A percentile compares a stretch with the other conserved stretches of the same genome.
phyloP scores from a whole-genome alignment of 169 alveolate species.

The Plasmodium gallinaceum region DNA sequence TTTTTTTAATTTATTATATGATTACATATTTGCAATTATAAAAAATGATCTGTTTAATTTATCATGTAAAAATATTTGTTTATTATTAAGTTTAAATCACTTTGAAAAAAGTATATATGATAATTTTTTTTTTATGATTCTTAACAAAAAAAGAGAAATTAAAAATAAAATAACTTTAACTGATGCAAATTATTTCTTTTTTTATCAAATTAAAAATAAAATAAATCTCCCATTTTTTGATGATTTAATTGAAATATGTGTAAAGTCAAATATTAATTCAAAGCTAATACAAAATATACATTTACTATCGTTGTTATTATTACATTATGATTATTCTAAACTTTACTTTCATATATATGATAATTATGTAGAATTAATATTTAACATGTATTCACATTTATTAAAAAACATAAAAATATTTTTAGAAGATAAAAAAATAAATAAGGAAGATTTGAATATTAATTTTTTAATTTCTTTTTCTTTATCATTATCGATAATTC shows the following conservation, averaged over 20 bases:
- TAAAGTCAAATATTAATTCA: not conserved
- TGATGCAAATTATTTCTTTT: conserved; percentile 54
- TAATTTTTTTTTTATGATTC: conserved; percentile 27
- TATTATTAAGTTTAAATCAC: conserved; percentile 42
- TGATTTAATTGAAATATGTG: not conserved
- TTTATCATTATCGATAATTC: conserved; percentile 32
- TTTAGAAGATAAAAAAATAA: conserved; percentile 8
- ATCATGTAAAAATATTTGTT: conserved; percentile 48
- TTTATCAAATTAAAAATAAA: conserved; percentile 54
- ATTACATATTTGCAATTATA: conserved; percentile 34
- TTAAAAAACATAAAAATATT: not conserved
- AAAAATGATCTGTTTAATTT: conserved; percentile 18
- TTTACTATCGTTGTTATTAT: conserved; percentile 31
- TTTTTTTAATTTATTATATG: conserved; percentile 48
- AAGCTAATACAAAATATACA: conserved; percentile 38
- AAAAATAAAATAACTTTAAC: not conserved
- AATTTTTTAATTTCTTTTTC: conserved; percentile 43
- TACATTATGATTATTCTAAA: conserved; percentile 62
- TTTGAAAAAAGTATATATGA: conserved; percentile 53
- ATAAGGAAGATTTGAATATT: conserved; percentile 8
- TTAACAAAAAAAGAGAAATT: conserved; percentile 3
- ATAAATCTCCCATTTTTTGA: conserved; percentile 1
- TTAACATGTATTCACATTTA: conserved; percentile 40
- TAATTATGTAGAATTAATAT: conserved; percentile 45
- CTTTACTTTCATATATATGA: conserved; percentile 19